Percentiles rank a stretch among this genome's conserved stretches.
phyloP scores from a whole-genome alignment of 164 flowering plant genomes.

The Hamamelis virginiana region DNA sequence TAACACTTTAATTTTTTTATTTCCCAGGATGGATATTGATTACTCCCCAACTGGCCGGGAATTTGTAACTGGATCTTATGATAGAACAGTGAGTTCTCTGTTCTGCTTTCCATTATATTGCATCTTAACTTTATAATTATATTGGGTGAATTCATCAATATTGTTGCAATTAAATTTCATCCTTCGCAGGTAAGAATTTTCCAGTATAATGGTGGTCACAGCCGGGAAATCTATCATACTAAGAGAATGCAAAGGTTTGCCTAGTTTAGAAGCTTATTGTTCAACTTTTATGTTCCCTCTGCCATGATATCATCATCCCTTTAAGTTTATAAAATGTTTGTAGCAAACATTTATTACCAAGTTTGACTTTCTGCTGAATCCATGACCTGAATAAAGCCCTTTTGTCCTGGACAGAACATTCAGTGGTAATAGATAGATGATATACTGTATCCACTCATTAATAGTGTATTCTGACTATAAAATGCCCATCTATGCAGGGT shows the following conservation, averaged over 20 bases:
- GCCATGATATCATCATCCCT: neutral
- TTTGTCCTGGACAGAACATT: neutral
- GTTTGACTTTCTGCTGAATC: neutral
- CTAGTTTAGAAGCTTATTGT: neutral
- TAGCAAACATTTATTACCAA: neutral
- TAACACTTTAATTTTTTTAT: neutral
- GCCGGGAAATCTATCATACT: constrained; percentile 89
- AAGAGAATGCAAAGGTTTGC: constrained; percentile 97
- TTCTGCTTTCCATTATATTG: neutral
- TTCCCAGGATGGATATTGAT: constrained; percentile 92
- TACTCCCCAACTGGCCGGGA: constrained; percentile 96
- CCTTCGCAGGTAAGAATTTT: constrained; percentile 78
- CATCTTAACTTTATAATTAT: neutral
- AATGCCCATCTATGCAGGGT: constrained; percentile 52
- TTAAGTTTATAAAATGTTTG: neutral
- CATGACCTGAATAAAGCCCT: neutral
- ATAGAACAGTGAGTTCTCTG: constrained; percentile 74
- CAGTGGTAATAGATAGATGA: no score
- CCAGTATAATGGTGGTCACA: constrained; percentile 89
- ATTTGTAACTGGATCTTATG: constrained; percentile 97
- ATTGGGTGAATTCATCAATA: neutral
- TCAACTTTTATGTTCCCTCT: neutral
- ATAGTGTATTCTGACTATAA: neutral
- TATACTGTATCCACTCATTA: neutral
- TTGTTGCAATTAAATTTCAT: constrained; percentile 5